Base-by-base conservation (phyloP, 2,329 filamentous ascomycete species). In the Akanthomyces lecanii region DNA sequence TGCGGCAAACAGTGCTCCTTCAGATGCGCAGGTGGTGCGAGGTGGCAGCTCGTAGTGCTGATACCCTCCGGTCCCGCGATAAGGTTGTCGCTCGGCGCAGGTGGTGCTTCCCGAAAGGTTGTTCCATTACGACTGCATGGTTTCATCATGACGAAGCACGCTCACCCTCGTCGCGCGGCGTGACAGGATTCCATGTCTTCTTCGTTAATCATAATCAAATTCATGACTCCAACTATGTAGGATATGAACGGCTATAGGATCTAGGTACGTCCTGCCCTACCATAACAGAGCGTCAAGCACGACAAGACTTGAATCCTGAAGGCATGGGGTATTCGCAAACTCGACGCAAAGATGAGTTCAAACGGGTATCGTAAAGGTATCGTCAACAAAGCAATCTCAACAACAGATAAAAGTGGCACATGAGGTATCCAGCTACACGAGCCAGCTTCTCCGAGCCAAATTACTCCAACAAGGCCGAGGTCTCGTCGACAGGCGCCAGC, bases 401-500 rank as follows among this genome's bases (percentile, higher is more conserved):
- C 38, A 1, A 28, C 42, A 48, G 21, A 21, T 30, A 54, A 30
- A 5, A 5, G 16, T 33, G 21, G 25, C 21, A 2, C n/a, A 5
- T 2, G 14, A 48, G 14, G 14, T 6, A 16, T 36, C 33, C 1
- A n/a, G 40, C 16, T 10, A 33, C 10, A 16, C 18, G 10, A 12
- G 44, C 11, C 18, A 28, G 21, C 10, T n/a, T 18, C 23, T 11
- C n/a, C 23, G 2, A 12, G 42, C 60, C 25, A n/a, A n/a, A 28
- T 53, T n/a, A 63, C 28, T 57, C 44, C 50, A 63, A 42, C 21
- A 63, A 40, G 23, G 54, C 45, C 14, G 61, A 53, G 16, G 54
- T 54, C 61, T 63, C 61, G 30, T 63, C 48, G 2, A 54, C 61
- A 8, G 21, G 36, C 21, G 54, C n/a, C 42, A 40, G 16, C 12